phyloP scores from a whole-genome alignment of 306 rosid species.

The Lotus japonicus region DNA sequence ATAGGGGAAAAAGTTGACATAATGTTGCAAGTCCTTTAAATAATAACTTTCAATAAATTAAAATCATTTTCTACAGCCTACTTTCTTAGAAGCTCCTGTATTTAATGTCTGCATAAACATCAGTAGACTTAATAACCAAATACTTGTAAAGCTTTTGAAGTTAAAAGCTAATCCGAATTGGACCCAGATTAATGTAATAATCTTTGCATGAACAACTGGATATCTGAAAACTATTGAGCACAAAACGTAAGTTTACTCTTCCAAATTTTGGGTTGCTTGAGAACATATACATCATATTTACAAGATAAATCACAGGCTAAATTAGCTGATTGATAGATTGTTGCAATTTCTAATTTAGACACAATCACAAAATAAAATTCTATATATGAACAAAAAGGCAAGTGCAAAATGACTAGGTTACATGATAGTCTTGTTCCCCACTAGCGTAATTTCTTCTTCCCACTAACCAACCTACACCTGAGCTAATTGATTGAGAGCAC shows the following conservation, averaged over 20 bases:
- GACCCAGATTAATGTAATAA: background rate
- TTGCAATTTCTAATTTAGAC: background rate
- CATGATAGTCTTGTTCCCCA: constrained; percentile 39
- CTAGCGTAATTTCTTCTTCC: constrained; percentile 49
- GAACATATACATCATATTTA: background rate
- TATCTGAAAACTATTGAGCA: background rate
- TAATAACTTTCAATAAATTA: no score
- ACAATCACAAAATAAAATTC: background rate
- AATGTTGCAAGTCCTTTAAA: no score
- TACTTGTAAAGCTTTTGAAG: no score
- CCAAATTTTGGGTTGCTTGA: background rate
- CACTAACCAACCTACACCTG: constrained; percentile 36
- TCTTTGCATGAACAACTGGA: background rate
- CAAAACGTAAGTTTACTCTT: background rate
- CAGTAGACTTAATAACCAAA: no score
- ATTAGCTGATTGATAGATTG: background rate
- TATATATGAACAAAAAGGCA: background rate
- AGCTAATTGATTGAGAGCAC: constrained; percentile 43
- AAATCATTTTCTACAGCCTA: no score
- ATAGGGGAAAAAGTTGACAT: no score
- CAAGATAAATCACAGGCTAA: constrained; percentile 16
- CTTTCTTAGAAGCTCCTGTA: no score
- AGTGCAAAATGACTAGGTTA: constrained; percentile 29
- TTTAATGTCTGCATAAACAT: no score
- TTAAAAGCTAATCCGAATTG: no score